A percentile compares a stretch with the other conserved stretches of the same genome.
Evolutionary conservation across 2,329 filamentous ascomycete species (phyloP).

Genomic region (Botrytis galanthina): DNA sequence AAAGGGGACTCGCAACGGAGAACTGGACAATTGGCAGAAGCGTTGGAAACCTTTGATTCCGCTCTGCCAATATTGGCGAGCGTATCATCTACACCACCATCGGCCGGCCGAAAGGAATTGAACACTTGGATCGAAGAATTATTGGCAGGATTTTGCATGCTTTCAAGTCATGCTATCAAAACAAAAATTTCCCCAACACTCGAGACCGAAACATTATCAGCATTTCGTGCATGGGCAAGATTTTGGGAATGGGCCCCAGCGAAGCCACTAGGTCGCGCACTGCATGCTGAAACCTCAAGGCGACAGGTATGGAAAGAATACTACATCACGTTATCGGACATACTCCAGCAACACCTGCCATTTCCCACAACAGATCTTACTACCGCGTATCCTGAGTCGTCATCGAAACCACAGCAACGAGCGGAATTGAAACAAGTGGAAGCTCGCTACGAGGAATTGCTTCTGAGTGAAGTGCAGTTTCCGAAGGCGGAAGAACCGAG

Average conservation of each 20-base stretch:
- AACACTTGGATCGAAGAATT: slow-evolving; percentile 77
- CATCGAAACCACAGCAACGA: slow-evolving; percentile 62
- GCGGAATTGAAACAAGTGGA: slow-evolving; percentile 79
- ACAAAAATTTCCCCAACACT: slow-evolving; percentile 50
- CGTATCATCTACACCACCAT: slow-evolving; percentile 49
- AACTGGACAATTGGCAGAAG: slow-evolving; percentile 52
- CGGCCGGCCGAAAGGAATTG: slow-evolving; percentile 59
- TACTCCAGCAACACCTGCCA: slow-evolving; percentile 65
- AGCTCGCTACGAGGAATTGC: slow-evolving; percentile 70
- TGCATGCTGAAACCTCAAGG: slow-evolving; percentile 58
- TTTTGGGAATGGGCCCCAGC: slow-evolving; percentile 58
- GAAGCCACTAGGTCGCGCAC: slow-evolving; percentile 55
- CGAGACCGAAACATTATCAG: slow-evolving; percentile 53
- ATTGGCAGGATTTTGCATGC: slow-evolving; percentile 70
- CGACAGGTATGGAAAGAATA: slow-evolving; percentile 81
- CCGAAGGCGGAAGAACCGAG: slow-evolving; percentile 80
- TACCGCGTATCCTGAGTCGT: slow-evolving; percentile 47
- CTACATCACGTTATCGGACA: slow-evolving; percentile 73
- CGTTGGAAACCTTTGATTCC: slow-evolving; percentile 64
- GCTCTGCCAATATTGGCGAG: slow-evolving; percentile 61
- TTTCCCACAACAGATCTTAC: slow-evolving; percentile 51
- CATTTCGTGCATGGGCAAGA: slow-evolving; percentile 65
- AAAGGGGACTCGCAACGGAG: slow-evolving; percentile 63
- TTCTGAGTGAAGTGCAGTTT: slow-evolving; percentile 78
- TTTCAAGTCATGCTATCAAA: slow-evolving; percentile 59